Base-by-base conservation (phyloP, 2,329 filamentous ascomycete genomes). In the Ceratocystis destructans region DNA sequence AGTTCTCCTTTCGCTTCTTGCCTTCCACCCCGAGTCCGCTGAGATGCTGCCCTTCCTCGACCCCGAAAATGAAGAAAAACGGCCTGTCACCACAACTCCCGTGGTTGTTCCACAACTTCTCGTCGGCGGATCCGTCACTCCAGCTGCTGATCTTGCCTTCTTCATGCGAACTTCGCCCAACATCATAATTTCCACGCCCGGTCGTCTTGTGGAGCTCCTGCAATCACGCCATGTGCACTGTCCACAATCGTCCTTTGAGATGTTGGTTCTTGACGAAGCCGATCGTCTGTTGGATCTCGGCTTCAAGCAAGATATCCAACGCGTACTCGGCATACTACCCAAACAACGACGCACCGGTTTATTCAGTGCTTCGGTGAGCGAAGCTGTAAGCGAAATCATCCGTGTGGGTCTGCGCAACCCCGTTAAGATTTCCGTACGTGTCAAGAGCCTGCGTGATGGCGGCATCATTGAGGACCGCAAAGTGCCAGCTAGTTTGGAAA, bases 341-440 rank as follows among this genome's bases (percentile, higher is more conserved):
- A 99, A 99, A 73, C 94, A 99, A 74, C 82, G 94, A 64, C 83
- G 94, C 62, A 99, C 94, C 0, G 94, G 94, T 0, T 78, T 99
- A 0, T 99, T 97, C 76, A 96, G 90, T 72, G 94, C 94, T 12
- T 95, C 89, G 72, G 89, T 99, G n/a, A 94, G 88, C 71, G 94
- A 97, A 73, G 94, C 94, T 1, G 89, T 99, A 0, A 87, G 92
- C 69, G 89, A 96, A 73, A 88, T 99, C 65, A 91, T 99, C 64
- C 84, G 92, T 45, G 90, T 96, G 6, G 94, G 94, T 22, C 78
- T 97, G 70, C 83, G 94, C 46, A 97, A 99, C 75, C 94, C 94
- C 0, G 92, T 96, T 71, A 95, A 95, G 73, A 90, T 99, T 69
- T 87, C 89, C 10, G 94, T 97, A 64, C 94, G 93, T 71, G 94